Base-by-base conservation (phyloP, 805 yeast genomes). In the Priceomyces fermenticarens region DNA sequence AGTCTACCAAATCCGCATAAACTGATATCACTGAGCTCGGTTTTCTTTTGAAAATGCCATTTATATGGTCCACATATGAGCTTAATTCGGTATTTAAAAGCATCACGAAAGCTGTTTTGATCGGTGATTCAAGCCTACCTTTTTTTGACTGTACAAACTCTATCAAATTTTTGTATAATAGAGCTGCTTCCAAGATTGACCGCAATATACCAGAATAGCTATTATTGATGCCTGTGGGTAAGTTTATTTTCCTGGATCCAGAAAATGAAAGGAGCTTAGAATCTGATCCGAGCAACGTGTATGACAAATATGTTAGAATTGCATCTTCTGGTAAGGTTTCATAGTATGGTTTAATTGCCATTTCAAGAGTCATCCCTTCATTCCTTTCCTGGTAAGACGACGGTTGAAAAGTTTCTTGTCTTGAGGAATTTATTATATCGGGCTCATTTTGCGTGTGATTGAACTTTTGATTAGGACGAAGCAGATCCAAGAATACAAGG, bases 141-240 rank as follows among this genome's bases (percentile, higher is more conserved):
- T 47, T 60, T 11, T 46, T 57, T 32, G 52, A 37, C 15, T 50
- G 36, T 30, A 73, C 47, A 14, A 54, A 50, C 11, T 38, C 41
- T 3, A 57, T 59, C 28, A 88, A 59, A 32, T 66, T 58, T 38
- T 73, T 72, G 60, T 77, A 87, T 2, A 88, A 62, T 27, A 89
- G 60, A 0, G 87, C 91, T 1, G 88, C 84, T 57, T 89, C 97
- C 31, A 83, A 64, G 1, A 85, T 62, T 20, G 70, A 58, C 41
- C 73, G 78, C 26, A 87, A 57, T 20, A 80, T 51, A 0, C 81
- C 80, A 34, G 82, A 70, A 16, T 76, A 66, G 4, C 88, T 76
- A 44, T 73, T 75, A 17, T 81, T 76, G 11, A 84, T 58, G 32
- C 69, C 67, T 1, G 58, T 45, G 1, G 93, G 90, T 3, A 85